Evolutionary conservation across 2,329 filamentous ascomycete species (phyloP).

Genomic region (Penicillium brasilianum): DNA sequence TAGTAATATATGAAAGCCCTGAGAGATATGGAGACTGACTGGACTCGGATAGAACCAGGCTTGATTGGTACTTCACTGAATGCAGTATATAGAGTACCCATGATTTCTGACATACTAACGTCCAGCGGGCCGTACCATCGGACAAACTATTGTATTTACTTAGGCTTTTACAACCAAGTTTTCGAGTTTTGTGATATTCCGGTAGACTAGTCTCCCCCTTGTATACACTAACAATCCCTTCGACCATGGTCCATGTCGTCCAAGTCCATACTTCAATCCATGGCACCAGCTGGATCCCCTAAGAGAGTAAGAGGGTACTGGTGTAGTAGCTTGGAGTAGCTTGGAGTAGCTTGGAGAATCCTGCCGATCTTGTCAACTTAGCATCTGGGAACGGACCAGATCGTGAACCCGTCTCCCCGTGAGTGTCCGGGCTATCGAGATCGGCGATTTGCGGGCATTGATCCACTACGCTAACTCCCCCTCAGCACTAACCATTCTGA

Average conservation of each 20-base stretch:
- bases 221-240: neutral
- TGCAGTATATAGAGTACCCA: neutral
- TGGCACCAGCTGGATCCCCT: constrained; percentile 4
- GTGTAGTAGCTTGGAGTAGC: constrained; percentile 8
- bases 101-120: neutral
- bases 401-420: constrained; percentile 24
- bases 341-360: constrained; percentile 13
- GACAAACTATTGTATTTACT: neutral
- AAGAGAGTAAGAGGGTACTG: constrained; percentile 6
- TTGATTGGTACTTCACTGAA: neutral
- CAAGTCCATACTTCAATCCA: constrained; percentile 4
- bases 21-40: neutral
- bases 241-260: neutral
- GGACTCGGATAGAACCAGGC: neutral
- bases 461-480: constrained; percentile 23
- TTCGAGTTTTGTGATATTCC: neutral
- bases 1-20: neutral
- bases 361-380: constrained; percentile 23
- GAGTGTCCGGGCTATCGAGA: constrained; percentile 26
- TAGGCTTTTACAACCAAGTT: neutral
- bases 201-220: neutral
- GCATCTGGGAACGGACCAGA: constrained; percentile 34
- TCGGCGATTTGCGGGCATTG: constrained; percentile 30
- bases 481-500: constrained; percentile 1
- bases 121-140: neutral